Evolutionary conservation across 2,329 filamentous ascomycete species (phyloP), one percentile per base, ranked within the genome.

Genomic region (Xylariaceae sp.): DNA sequence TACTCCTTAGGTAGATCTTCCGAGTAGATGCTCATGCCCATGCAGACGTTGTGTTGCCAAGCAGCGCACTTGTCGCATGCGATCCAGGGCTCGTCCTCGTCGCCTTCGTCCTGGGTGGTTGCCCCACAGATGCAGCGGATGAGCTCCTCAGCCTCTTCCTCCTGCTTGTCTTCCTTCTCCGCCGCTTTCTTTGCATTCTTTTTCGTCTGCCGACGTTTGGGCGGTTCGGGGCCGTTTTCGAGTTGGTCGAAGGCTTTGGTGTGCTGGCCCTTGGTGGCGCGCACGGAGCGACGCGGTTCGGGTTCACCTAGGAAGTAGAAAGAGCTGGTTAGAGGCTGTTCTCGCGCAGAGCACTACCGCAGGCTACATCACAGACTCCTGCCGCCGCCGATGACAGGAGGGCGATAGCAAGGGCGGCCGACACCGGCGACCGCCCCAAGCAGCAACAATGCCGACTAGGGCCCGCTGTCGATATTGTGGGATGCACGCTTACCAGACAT

Each of bases 31-130:
- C 73, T 78, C 55, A 95, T 76, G 33, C 86, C 87, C 68, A 98
- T 86, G 57, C 92, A 98, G 43, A 93, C 81, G 53, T 95, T 95
- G 61, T 98, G 92, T 61, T 98, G 92, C 92, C 92, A 98, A 26
- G 83, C 90, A 31, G 77, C 78, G 60, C 92, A 98, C 29, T 75
- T 77, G 59, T 98, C 92, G 65, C 92, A 98, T 40, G 84, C 87
- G 51, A 98, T 94, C 88, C 94, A 96, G 33, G 88, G 80, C 49
- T 92, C 82, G 45, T 83, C 85, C 11, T 85, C 80, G 29, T 77
- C 72, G 47, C 93, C 85, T 47, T 90, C 85, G 39, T 89, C 83
- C 46, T 88, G 83, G 48, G 85, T 83, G 28, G 84, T 84, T 38
- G 86, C 82, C 46, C 92, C 90, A 55, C 90, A 98, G 31, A 95